A percentile compares a stretch with the other conserved stretches of the same genome.
Evolutionary conservation across 2,329 filamentous ascomycete genomes (phyloP).

Genomic region (Cladophialophora exuberans): DNA sequence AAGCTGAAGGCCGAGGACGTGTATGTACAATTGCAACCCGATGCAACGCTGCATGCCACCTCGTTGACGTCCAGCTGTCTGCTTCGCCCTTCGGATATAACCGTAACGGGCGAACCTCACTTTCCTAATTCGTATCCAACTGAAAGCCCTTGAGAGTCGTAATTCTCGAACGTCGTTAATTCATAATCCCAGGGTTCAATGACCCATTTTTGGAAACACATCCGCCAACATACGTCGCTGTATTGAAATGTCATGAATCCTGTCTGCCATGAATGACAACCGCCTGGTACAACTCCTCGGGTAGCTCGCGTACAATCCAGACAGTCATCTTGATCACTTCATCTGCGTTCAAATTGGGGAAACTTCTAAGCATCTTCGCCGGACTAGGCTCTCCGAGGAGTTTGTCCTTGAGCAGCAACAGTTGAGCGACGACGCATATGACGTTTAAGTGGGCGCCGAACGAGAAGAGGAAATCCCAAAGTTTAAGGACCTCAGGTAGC

Average conservation of each 20-base stretch:
- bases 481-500: conserved; percentile 83
- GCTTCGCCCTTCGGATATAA: too few relatives aligned
- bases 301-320: conserved; percentile 85
- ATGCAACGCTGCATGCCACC: too few relatives aligned
- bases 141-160: too few relatives aligned
- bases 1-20: too few relatives aligned
- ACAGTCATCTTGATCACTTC: conserved; percentile 84
- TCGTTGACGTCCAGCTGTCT: too few relatives aligned
- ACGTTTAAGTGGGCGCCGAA: conserved; percentile 96
- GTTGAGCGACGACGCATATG: conserved; percentile 91
- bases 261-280: conserved; percentile 78
- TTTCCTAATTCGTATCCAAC: too few relatives aligned
- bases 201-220: too few relatives aligned
- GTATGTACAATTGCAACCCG: too few relatives aligned
- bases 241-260: conserved; percentile 20
- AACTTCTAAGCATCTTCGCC: conserved; percentile 86
- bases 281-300: conserved; percentile 85
- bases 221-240: too few relatives aligned
- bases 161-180: too few relatives aligned
- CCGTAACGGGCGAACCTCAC: too few relatives aligned
- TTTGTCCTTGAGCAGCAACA: conserved; percentile 83
- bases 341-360: conserved; percentile 80
- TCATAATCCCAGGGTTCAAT: too few relatives aligned
- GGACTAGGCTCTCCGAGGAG: conserved; percentile 85
- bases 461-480: conserved; percentile 98